A percentile compares a stretch with the other conserved stretches of the same genome.
These are phyloP conservation scores for Naganishia friedmannii DNA, from an alignment of 768 basidiomycete species.

Conservation along the genomic window DNA sequence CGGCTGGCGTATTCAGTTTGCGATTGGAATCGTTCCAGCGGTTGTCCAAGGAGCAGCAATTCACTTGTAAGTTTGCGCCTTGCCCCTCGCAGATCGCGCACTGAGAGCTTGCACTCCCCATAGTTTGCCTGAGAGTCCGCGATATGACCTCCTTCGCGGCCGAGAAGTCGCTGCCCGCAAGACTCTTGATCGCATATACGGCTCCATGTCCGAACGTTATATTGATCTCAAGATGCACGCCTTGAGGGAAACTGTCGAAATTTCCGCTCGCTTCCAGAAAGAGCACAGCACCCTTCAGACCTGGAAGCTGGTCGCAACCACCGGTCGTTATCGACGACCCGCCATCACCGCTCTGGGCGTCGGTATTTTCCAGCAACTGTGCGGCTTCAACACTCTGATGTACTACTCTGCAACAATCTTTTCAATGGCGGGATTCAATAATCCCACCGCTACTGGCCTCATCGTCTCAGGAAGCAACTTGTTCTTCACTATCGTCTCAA, in stretches of 20 bases:
- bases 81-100: neutral
- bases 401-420: constrained; percentile 38
- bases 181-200: constrained; percentile 21
- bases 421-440: constrained; percentile 36
- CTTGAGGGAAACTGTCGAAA: constrained; percentile 23
- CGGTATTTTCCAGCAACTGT: constrained; percentile 39
- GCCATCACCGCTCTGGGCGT: constrained; percentile 9
- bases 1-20: constrained; percentile 43
- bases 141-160: constrained; percentile 23
- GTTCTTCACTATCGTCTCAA: constrained; percentile 37
- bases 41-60: constrained; percentile 35
- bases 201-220: constrained; percentile 21
- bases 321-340: neutral
- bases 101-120: neutral
- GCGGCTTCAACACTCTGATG: constrained; percentile 38
- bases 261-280: constrained; percentile 19
- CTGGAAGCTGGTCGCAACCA: constrained; percentile 1
- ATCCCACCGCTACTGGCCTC: constrained; percentile 36
- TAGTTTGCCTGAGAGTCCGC: constrained; percentile 27
- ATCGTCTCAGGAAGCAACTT: constrained; percentile 40
- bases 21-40: constrained; percentile 39
- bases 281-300: constrained; percentile 9
- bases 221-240: constrained; percentile 28
- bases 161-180: constrained; percentile 13
- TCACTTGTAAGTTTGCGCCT: constrained; percentile 15